These are phyloP conservation scores for Trypanosoma scelopori DNA, from an alignment of 208 protist species.

Conservation along the genomic window DNA sequence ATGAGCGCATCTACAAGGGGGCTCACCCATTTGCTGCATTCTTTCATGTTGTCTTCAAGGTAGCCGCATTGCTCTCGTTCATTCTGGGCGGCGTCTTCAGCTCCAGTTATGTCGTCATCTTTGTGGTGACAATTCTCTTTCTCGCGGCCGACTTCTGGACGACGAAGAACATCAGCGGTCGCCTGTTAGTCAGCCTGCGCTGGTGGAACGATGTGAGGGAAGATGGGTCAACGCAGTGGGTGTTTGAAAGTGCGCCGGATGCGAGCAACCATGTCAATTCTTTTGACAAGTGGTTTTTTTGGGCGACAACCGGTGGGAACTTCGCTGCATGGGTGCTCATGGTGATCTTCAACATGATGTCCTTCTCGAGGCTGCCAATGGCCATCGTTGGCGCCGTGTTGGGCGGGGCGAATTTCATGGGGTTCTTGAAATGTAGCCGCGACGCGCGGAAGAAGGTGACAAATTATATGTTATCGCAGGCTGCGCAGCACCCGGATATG, in stretches of 20 bases:
- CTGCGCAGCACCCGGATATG: conserved; percentile 42
- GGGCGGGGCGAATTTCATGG: conserved; percentile 63
- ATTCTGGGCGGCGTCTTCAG: conserved; percentile 65
- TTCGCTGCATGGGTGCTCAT: conserved; percentile 60
- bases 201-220: conserved; percentile 95
- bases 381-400: conserved; percentile 57
- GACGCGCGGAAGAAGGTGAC: conserved; percentile 69
- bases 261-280: conserved; percentile 59
- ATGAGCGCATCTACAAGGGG: conserved; percentile 70
- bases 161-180: conserved; percentile 95
- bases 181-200: conserved; percentile 91
- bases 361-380: conserved; percentile 60
- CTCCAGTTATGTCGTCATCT: conserved; percentile 68
- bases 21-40: conserved; percentile 79
- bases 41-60: conserved; percentile 91
- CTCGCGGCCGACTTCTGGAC: conserved; percentile 94
- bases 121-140: conserved; percentile 88
- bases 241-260: conserved; percentile 91
- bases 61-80: conserved; percentile 77
- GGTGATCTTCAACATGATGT: conserved; percentile 74
- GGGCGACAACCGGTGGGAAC: conserved; percentile 51
- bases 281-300: conserved; percentile 89
- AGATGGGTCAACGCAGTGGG: conserved; percentile 90
- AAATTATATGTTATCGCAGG: conserved; percentile 58
- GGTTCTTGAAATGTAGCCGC: conserved; percentile 84